These are phyloP conservation scores for Alternaria arborescens DNA, from an alignment of 2,329 filamentous ascomycete species.

Conservation along the genomic window DNA sequence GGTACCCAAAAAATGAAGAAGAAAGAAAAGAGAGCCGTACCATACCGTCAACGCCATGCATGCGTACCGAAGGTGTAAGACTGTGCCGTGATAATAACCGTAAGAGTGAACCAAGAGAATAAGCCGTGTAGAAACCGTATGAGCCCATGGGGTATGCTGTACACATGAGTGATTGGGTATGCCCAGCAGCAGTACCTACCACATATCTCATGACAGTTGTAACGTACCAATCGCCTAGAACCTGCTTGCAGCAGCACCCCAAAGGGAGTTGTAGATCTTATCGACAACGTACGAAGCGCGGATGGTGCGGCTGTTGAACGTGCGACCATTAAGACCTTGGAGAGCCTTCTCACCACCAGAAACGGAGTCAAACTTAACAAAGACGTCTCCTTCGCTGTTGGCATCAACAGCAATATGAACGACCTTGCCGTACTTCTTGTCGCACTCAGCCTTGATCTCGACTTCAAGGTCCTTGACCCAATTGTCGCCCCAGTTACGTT, in stretches of 20 bases:
- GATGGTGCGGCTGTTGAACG: slow-evolving; percentile 92
- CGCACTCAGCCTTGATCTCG: slow-evolving; percentile 91
- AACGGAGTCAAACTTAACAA: slow-evolving; percentile 97
- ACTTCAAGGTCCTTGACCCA: slow-evolving; percentile 96
- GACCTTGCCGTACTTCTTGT: slow-evolving; percentile 94
- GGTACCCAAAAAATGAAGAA: slow-evolving; percentile 11
- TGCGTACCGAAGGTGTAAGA: slow-evolving; percentile 11
- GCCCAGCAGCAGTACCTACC: slow-evolving; percentile 12
- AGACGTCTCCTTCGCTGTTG: slow-evolving; percentile 94
- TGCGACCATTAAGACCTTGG: slow-evolving; percentile 95
- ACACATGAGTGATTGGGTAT: slow-evolving; percentile 16
- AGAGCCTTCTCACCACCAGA: slow-evolving; percentile 96
- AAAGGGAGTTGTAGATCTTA: slow-evolving; percentile 97
- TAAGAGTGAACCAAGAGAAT: slow-evolving; percentile 2
- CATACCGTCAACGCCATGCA: slow-evolving; percentile 20
- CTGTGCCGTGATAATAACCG: slow-evolving; percentile 5
- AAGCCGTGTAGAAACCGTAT: slow-evolving; percentile 1
- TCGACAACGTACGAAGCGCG: slow-evolving; percentile 96
- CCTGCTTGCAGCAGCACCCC: slow-evolving; percentile 41
- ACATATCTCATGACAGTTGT: slow-evolving; percentile 13
- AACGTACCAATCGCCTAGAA: slow-evolving; percentile 35
- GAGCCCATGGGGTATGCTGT: slow-evolving; percentile 4
- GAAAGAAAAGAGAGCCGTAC: slow-evolving; percentile 5
- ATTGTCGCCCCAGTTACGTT: slow-evolving; percentile 33
- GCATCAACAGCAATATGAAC: slow-evolving; percentile 96